Conservation (phyloP, 169 alveolate species). For the Cryptosporidium parvum region DNA sequence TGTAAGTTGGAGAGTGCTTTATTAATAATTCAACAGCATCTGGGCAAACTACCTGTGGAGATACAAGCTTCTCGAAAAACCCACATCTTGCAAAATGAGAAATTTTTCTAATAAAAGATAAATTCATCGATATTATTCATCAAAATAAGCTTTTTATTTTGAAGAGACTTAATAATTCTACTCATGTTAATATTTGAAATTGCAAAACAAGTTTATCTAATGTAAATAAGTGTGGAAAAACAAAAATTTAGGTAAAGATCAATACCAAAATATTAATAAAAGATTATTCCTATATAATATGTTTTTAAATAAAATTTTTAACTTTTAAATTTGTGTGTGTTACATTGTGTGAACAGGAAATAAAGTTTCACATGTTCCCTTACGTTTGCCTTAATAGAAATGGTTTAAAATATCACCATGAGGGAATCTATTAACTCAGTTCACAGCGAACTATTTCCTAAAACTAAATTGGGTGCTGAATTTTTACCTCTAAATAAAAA, state of each 20-base stretch:
- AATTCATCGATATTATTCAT: slow-evolving; percentile 13
- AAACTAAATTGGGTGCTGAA: slow-evolving; percentile 42
- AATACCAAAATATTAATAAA: not conserved
- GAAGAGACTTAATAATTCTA: too few species aligned
- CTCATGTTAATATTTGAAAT: too few species aligned
- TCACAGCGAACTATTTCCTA: slow-evolving; percentile 40
- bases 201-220: not conserved
- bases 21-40: slow-evolving; percentile 36
- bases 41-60: slow-evolving; percentile 57
- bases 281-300: not conserved
- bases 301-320: not conserved
- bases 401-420: not conserved
- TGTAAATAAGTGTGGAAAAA: slow-evolving; percentile 43
- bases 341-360: slow-evolving; percentile 10
- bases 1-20: slow-evolving; percentile 10
- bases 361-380: slow-evolving; percentile 7
- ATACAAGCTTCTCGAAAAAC: slow-evolving; percentile 26
- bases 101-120: slow-evolving; percentile 8
- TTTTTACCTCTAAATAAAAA: slow-evolving; percentile 48
- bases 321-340: slow-evolving; percentile 15
- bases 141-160: not conserved
- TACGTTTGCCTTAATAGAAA: not conserved
- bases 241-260: not conserved
- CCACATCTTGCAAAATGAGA: slow-evolving; percentile 72
- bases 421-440: not conserved